Conservation (phyloP, 2,329 filamentous ascomycete species). For the Trematosphaeria pertusa region DNA sequence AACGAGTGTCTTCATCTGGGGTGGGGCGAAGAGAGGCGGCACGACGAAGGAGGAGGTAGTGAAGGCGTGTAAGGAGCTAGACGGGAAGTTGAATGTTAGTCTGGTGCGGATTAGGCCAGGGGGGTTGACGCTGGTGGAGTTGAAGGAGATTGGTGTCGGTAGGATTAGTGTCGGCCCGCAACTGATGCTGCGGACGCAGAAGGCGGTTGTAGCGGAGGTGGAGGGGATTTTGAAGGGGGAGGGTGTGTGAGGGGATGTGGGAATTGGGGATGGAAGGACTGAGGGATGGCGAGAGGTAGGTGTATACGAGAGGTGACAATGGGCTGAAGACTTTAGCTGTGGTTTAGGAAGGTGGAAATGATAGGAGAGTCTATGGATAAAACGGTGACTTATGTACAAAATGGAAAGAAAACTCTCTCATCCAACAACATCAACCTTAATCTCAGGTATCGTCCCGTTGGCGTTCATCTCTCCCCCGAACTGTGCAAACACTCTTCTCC, state of each 20-base stretch:
- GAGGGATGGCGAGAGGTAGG: not conserved
- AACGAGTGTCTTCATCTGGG: constrained; percentile 68
- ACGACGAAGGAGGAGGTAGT: constrained; percentile 32
- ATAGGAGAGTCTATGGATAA: no score
- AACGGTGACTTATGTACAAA: no score
- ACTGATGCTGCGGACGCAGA: constrained; percentile 28
- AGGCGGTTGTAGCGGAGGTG: constrained; percentile 24
- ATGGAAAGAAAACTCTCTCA: no score
- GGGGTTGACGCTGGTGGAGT: constrained; percentile 30
- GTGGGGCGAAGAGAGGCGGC: constrained; percentile 52
- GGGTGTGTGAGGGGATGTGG: not conserved
- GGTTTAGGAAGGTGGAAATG: no score
- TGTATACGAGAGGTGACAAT: no score
- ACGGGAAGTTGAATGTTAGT: constrained; percentile 39
- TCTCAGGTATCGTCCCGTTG: constrained; percentile 2
- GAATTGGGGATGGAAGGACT: not conserved
- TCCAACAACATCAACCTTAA: no score
- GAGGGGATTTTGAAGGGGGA: constrained; percentile 24
- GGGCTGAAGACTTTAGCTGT: no score
- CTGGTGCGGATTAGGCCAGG: constrained; percentile 21
- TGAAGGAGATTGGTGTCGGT: constrained; percentile 38
- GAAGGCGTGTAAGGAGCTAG: constrained; percentile 25
- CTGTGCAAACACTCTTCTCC: constrained; percentile 11
- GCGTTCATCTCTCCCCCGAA: not conserved
- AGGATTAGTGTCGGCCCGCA: constrained; percentile 43